These are phyloP conservation scores for Euphrasia arctica DNA, from an alignment of 305 asterid genomes.

Conservation along the genomic window DNA sequence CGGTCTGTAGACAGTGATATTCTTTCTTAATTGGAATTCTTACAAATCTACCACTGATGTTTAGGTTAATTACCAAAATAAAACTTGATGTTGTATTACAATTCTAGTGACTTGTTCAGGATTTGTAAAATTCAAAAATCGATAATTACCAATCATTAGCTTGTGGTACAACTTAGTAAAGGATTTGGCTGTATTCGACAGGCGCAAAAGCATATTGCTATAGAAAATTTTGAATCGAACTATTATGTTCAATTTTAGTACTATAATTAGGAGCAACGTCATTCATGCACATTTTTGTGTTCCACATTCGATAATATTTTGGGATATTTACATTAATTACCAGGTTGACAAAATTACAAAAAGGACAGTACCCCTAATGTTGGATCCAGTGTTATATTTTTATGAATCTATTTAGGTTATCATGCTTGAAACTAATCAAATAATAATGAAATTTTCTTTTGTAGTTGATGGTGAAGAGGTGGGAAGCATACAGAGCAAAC, in stretches of 20 bases:
- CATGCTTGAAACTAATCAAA: neutral
- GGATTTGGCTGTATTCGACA: neutral
- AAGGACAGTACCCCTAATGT: neutral
- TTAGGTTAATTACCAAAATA: too few species aligned
- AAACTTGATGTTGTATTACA: too few species aligned
- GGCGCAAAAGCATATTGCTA: neutral
- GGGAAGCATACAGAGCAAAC: constrained; percentile 81
- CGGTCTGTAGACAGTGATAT: neutral
- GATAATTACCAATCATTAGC: neutral
- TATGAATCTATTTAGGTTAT: neutral
- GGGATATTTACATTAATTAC: neutral
- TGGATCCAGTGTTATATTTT: neutral
- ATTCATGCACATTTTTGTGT: neutral
- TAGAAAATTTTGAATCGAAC: neutral
- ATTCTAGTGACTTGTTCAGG: neutral
- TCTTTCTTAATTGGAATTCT: neutral
- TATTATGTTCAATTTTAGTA: neutral
- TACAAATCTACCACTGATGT: neutral
- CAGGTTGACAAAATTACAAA: neutral
- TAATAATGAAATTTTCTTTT: neutral
- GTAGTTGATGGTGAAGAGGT: constrained; percentile 84
- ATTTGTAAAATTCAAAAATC: neutral
- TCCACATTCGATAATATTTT: neutral
- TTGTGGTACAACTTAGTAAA: neutral
- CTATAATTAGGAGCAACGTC: neutral